phyloP scores from a whole-genome alignment of 2,329 filamentous ascomycete species.

The Thermoascus crustaceus region DNA sequence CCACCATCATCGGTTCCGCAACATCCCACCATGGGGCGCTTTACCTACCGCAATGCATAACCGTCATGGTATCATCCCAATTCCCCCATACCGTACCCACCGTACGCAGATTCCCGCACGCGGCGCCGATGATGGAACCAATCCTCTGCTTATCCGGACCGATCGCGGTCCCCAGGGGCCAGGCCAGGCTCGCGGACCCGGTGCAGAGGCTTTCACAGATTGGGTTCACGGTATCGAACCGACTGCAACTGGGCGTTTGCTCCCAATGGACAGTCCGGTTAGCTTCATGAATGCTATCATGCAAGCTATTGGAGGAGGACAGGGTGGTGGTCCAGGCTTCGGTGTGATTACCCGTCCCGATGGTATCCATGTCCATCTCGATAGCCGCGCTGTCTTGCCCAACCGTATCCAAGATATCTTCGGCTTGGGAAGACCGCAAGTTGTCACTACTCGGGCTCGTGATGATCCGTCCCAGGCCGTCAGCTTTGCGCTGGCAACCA shows the following conservation, averaged over 20 bases:
- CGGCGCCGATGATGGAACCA: slow-evolving; percentile 69
- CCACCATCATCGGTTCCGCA: slow-evolving; percentile 49
- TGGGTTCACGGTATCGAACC: slow-evolving; percentile 47
- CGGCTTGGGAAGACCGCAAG: slow-evolving; percentile 24
- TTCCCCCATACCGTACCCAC: slow-evolving; percentile 38
- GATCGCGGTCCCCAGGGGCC: slow-evolving; percentile 25
- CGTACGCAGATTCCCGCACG: slow-evolving; percentile 41
- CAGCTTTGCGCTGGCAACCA: slow-evolving; percentile 63
- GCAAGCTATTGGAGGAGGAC: slow-evolving; percentile 44
- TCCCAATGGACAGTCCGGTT: slow-evolving; percentile 44
- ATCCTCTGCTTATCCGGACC: slow-evolving; percentile 71
- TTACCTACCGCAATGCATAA: slow-evolving; percentile 52
- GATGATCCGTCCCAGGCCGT: slow-evolving; percentile 59
- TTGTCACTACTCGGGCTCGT: slow-evolving; percentile 28
- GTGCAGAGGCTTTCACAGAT: slow-evolving; percentile 40
- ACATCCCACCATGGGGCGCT: slow-evolving; percentile 55
- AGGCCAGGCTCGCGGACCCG: slow-evolving; percentile 28
- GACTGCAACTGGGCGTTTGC: slow-evolving; percentile 35
- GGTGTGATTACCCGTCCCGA: slow-evolving; percentile 38
- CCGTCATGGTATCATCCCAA: slow-evolving; percentile 34
- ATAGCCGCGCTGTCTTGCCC: slow-evolving; percentile 43
- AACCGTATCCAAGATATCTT: slow-evolving; percentile 46
- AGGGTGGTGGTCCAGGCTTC: slow-evolving; percentile 34
- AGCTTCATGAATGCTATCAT: slow-evolving; percentile 52
- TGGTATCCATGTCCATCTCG: slow-evolving; percentile 48